Conservation (phyloP, 371 early-diverging fungal species). For the Mortierella sp. region DNA sequence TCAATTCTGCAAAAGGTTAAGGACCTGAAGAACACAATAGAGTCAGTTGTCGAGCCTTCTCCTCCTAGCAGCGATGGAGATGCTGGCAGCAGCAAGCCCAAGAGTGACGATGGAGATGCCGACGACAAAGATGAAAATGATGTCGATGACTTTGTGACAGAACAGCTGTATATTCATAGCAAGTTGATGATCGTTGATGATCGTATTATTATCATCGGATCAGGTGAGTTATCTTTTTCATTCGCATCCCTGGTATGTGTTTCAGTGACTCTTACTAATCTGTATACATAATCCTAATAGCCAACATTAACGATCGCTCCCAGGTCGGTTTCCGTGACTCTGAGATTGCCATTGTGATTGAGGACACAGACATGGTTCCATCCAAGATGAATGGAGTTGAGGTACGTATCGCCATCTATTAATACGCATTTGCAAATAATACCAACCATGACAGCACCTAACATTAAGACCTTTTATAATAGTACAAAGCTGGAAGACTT, state of each 20-base stretch:
- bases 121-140: conserved; percentile 35
- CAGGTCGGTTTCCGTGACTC: conserved; percentile 91
- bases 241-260: neutral
- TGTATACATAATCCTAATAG: conserved; percentile 32
- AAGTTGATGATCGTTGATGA: conserved; percentile 96
- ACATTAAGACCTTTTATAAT: neutral
- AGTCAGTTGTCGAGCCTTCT: conserved; percentile 31
- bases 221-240: conserved; percentile 58
- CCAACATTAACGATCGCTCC: conserved; percentile 94
- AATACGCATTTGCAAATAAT: neutral
- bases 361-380: conserved; percentile 78
- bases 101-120: conserved; percentile 21
- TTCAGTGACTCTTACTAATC: neutral
- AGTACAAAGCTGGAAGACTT: conserved; percentile 80
- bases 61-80: conserved; percentile 2
- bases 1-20: neutral
- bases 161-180: conserved; percentile 92
- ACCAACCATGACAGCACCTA: neutral
- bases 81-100: conserved; percentile 4
- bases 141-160: conserved; percentile 74
- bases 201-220: conserved; percentile 85
- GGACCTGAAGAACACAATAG: conserved; percentile 5
- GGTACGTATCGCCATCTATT: conserved; percentile 51
- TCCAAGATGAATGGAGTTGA: conserved; percentile 80
- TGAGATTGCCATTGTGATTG: conserved; percentile 89